Conservation (phyloP, 345 rosid species). For the Kandelia obovata region DNA sequence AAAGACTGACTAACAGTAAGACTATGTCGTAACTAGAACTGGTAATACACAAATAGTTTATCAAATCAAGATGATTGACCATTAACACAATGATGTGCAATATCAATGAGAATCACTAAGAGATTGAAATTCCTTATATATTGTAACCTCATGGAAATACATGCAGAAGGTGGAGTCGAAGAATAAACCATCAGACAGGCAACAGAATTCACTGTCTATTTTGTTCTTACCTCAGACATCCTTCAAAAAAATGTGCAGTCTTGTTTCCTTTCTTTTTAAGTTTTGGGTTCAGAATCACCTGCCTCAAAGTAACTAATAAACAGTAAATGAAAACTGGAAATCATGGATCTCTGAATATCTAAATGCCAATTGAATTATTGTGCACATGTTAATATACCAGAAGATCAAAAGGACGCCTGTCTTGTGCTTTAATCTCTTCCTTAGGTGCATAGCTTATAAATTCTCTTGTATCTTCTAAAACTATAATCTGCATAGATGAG, state of each 20-base stretch:
- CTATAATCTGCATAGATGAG: slow-evolving; percentile 56
- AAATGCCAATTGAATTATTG: slow-evolving; percentile 5
- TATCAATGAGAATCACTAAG: too few species aligned
- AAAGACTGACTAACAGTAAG: neutral
- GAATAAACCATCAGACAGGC: neutral
- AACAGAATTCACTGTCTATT: neutral
- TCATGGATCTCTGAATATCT: slow-evolving; percentile 6
- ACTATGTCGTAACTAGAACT: neutral
- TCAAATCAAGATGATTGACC: neutral
- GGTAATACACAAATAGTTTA: neutral
- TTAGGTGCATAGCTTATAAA: slow-evolving; percentile 76
- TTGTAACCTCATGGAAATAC: neutral
- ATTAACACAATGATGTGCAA: too few species aligned
- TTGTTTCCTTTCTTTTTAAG: slow-evolving; percentile 53
- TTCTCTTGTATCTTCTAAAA: slow-evolving; percentile 81
- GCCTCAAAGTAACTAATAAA: slow-evolving; percentile 36
- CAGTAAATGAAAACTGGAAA: slow-evolving; percentile 18
- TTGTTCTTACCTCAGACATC: slow-evolving; percentile 63
- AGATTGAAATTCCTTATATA: too few species aligned
- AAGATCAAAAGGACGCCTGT: slow-evolving; percentile 76
- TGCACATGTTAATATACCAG: slow-evolving; percentile 43
- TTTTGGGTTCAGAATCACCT: slow-evolving; percentile 88
- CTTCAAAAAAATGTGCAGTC: slow-evolving; percentile 78
- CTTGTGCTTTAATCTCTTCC: slow-evolving; percentile 64
- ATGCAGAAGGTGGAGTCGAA: neutral